Conservation (phyloP, 164 flowering plant genomes). For the Tetrastigma voinierianum region DNA sequence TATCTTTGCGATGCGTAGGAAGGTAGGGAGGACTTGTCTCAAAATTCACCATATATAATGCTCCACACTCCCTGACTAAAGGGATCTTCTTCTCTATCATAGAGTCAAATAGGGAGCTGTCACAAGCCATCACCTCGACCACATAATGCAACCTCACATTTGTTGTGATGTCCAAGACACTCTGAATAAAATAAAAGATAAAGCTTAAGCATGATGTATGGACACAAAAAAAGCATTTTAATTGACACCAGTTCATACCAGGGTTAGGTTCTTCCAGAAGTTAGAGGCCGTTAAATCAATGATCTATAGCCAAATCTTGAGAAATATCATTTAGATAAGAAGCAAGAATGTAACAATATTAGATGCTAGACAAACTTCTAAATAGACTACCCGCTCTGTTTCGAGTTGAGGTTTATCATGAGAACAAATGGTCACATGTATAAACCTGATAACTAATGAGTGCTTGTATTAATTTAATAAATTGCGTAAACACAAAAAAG, state of each 20-base stretch:
- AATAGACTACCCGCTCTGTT: too few relatives aligned
- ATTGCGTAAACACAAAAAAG: too few relatives aligned
- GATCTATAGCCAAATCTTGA: too few relatives aligned
- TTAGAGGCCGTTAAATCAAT: too few relatives aligned
- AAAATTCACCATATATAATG: conserved; percentile 96
- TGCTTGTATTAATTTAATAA: too few relatives aligned
- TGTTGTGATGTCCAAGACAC: conserved; percentile 91
- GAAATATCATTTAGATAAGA: neutral
- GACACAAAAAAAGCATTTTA: neutral
- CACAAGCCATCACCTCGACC: conserved; percentile 98
- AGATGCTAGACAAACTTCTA: neutral
- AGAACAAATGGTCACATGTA: too few relatives aligned
- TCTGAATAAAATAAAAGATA: conserved; percentile 32
- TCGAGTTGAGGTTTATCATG: too few relatives aligned
- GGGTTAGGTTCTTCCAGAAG: too few relatives aligned
- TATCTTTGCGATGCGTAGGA: conserved; percentile 53
- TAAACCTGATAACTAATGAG: too few relatives aligned
- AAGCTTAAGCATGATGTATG: neutral
- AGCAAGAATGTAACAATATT: neutral
- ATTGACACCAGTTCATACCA: too few relatives aligned
- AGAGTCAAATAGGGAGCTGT: conserved; percentile 84
- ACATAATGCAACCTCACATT: conserved; percentile 89
- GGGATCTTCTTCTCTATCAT: conserved; percentile 76
- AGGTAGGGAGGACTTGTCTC: conserved; percentile 73
- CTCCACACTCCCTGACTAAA: conserved; percentile 76